phyloP scores from a whole-genome alignment of 495 filamentous ascomycete species.

The Bacidia gigantensis region DNA sequence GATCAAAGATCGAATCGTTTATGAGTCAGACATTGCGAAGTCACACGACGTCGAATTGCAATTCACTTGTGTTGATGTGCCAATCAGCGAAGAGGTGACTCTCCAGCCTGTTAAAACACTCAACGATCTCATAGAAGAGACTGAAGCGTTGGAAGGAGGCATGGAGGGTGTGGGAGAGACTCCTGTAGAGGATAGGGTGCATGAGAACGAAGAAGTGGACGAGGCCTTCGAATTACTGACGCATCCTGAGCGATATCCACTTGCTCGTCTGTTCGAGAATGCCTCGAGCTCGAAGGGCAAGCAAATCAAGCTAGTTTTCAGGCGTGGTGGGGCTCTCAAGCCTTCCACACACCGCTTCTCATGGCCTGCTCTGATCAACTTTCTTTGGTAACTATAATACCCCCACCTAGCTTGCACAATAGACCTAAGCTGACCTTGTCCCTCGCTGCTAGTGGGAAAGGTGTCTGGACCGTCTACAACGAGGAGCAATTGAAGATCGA shows the following conservation, averaged over 20 bases:
- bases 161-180: not conserved
- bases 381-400: not conserved
- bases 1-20: not conserved
- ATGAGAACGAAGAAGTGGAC: not conserved
- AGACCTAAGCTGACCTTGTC: not conserved
- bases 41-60: not conserved
- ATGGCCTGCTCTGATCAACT: not conserved
- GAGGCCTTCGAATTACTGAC: too few relatives aligned
- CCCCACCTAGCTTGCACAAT: not conserved
- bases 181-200: not conserved
- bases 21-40: not conserved
- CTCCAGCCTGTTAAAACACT: not conserved
- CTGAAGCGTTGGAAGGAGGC: not conserved
- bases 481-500: not conserved
- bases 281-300: not conserved
- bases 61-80: not conserved
- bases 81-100: not conserved
- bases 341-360: not conserved
- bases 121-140: not conserved
- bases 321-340: not conserved
- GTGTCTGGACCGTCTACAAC: not conserved
- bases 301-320: not conserved
- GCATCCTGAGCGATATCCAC: not conserved
- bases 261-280: not conserved
- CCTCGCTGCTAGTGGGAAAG: not conserved